Base-by-base conservation (phyloP, 768 basidiomycete species). In the Dioszegia hungarica region DNA sequence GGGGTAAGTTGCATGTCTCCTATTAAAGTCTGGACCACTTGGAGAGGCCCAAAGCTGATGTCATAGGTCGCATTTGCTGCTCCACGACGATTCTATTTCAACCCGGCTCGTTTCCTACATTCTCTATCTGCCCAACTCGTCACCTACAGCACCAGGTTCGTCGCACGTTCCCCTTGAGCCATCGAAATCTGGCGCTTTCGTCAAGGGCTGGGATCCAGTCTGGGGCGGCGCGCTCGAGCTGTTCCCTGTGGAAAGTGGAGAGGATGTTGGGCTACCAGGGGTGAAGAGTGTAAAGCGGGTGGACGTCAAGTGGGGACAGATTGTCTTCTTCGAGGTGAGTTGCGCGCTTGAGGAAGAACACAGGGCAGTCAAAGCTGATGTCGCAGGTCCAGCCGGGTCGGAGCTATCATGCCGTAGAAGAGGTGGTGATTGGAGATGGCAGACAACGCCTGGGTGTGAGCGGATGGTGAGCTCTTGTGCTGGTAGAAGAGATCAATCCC, bases 21-120 rank as follows among this genome's bases (percentile, higher is more conserved):
- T n/a, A n/a, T n/a, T n/a, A n/a, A n/a, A n/a, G n/a, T n/a, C n/a
- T n/a, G n/a, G n/a, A n/a, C n/a, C 22, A 41, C 15, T 9, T 12
- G 4, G 43, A 20, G 15, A 33, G 27, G 37, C 6, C 24, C 25
- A 45, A 19, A 54, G 51, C 52, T 54, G 37, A 40, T 24, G 9
- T 5, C 15, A 2, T 44, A 73, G 72, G 27, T 77, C 75, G 17
- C 75, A 98, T 77, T 83, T 98, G 10, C 85, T 98, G 68, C 90
- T 94, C 76, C 94, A 98, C 80, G 94, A 98, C 84, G 94, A 98
- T 75, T 93, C 94, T 24, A 97, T 97, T 71, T 91, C 91, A 59
- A 84, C 90, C 8, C 86, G 94, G 24, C 84, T 90, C 38, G 88
- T 97, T 51, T 93, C 90, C 1, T 98, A 94, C 79, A 94, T 98